A percentile compares a stretch with the other conserved stretches of the same genome.
Evolutionary conservation across 257 asterid species (phyloP).

Genomic region (Penstemon newberryi): DNA sequence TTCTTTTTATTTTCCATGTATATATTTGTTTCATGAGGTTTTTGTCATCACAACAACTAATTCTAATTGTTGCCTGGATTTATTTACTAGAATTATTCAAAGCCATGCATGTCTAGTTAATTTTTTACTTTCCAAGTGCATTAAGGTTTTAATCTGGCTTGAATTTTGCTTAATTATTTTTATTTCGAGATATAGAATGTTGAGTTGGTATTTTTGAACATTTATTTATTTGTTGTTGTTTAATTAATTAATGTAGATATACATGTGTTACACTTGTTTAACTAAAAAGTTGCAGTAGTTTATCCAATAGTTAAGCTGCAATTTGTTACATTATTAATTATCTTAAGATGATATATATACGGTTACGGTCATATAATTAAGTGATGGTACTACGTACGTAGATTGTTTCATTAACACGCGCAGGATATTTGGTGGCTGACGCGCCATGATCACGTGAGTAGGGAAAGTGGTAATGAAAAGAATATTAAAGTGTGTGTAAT

Average conservation of each 20-base stretch:
- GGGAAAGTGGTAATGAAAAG: neutral
- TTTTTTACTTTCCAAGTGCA: neutral
- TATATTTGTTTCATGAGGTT: slow-evolving; percentile 26
- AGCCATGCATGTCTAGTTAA: slow-evolving; percentile 14
- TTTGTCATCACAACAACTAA: neutral
- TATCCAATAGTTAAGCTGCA: neutral
- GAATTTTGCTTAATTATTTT: neutral
- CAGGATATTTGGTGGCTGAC: slow-evolving; percentile 20
- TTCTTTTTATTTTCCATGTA: slow-evolving; percentile 21
- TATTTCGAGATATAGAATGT: neutral
- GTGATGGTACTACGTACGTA: neutral
- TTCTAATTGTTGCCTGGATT: neutral
- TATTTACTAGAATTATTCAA: neutral
- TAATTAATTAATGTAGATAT: neutral
- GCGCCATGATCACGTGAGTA: slow-evolving; percentile 29
- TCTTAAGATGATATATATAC: no score
- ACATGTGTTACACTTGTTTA: no score
- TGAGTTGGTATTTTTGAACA: no score
- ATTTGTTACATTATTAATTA: neutral
- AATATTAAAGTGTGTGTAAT: neutral
- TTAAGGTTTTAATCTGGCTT: neutral
- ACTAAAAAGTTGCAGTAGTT: neutral
- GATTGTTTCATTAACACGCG: neutral
- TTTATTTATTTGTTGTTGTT: no score
- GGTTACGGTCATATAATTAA: neutral